Evolutionary conservation across 768 basidiomycete species (phyloP).

Genomic region (Pluteus cervinus): DNA sequence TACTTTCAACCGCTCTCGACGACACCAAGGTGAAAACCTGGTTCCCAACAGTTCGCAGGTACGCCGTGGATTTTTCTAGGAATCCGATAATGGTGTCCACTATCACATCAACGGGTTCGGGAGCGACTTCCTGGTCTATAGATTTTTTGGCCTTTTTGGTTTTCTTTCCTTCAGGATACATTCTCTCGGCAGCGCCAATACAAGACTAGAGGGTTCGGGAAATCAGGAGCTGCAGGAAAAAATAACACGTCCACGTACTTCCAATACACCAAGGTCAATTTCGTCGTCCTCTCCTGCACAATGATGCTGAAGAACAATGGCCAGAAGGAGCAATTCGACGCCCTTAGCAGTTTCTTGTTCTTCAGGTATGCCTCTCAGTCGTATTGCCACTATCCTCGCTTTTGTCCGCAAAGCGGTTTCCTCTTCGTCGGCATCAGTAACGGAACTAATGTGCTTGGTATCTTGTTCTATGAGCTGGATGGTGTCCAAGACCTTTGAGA

Average conservation of each 20-base stretch:
- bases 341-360: constrained; percentile 58
- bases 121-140: constrained; percentile 27
- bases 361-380: constrained; percentile 8
- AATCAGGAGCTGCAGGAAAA: constrained; percentile 2
- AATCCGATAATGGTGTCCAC: constrained; percentile 89
- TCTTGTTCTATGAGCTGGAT: constrained; percentile 57
- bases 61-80: constrained; percentile 77
- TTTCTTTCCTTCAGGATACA: constrained; percentile 38
- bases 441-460: constrained; percentile 54
- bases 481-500: constrained; percentile 54
- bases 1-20: constrained; percentile 55
- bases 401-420: constrained; percentile 19
- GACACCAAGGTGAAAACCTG: constrained; percentile 75
- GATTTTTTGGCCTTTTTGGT: constrained; percentile 33
- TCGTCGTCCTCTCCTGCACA: constrained; percentile 55
- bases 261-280: constrained; percentile 47
- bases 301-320: constrained; percentile 66
- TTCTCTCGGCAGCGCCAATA: constrained; percentile 49
- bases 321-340: constrained; percentile 63
- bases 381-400: background rate
- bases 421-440: constrained; percentile 52
- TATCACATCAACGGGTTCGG: constrained; percentile 74
- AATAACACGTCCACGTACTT: constrained; percentile 36
- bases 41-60: constrained; percentile 73
- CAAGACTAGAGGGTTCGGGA: constrained; percentile 39